phyloP scores from a whole-genome alignment of 179 eudicot genomes.

The Actinidia polygama region DNA sequence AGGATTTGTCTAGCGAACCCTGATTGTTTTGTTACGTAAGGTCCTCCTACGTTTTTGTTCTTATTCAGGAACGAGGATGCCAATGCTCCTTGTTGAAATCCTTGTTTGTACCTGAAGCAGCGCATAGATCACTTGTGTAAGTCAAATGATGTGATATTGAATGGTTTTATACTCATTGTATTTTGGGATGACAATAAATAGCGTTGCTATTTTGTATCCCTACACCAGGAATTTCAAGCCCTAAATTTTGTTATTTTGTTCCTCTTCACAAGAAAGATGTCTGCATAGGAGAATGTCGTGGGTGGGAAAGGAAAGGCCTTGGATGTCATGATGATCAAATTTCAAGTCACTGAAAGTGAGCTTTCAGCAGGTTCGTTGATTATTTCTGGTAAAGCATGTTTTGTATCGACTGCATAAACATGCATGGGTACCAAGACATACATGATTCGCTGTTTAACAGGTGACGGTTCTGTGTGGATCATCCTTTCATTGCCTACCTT shows the following conservation, averaged over 20 bases:
- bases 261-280: constrained; percentile 43
- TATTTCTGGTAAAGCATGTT: background rate
- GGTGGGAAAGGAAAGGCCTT: constrained; percentile 92
- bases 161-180: background rate
- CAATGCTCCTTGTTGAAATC: background rate
- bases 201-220: constrained; percentile 1
- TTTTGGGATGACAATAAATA: background rate
- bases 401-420: background rate
- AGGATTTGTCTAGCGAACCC: background rate
- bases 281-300: constrained; percentile 73
- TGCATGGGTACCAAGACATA: too few relatives aligned
- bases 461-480: background rate
- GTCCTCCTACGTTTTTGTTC: background rate
- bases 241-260: background rate
- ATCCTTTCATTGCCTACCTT: background rate
- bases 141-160: too few relatives aligned
- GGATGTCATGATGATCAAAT: constrained; percentile 66
- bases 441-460: background rate
- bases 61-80: background rate
- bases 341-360: constrained; percentile 37
- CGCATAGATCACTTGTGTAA: too few relatives aligned
- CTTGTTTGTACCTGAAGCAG: background rate
- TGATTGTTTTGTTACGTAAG: background rate
- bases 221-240: background rate
- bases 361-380: constrained; percentile 48